Percentiles rank a stretch among this genome's conserved stretches.
Evolutionary conservation across 306 rosid species (phyloP).

Genomic region (Ceratonia siliqua): DNA sequence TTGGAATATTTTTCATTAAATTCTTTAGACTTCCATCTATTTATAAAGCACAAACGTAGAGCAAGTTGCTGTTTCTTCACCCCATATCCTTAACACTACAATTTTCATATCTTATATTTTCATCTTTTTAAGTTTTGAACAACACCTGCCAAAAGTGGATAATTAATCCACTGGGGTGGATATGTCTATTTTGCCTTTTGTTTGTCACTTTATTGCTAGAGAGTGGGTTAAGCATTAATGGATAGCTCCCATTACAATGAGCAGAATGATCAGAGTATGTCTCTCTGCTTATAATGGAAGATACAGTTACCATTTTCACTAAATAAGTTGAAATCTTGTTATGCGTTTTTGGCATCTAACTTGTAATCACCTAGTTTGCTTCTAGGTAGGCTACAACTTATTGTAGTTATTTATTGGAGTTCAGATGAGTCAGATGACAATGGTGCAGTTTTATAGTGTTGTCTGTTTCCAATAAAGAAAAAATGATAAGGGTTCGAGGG

Average conservation of each 20-base stretch:
- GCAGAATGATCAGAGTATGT: neutral
- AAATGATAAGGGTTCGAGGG: neutral
- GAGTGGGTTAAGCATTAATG: neutral
- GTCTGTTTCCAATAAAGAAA: neutral
- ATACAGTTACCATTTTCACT: neutral
- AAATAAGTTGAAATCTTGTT: neutral
- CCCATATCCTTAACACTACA: no score
- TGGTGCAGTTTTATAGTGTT: neutral
- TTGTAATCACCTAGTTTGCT: no score
- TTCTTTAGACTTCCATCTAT: no score
- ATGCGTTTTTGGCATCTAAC: no score
- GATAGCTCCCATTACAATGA: neutral
- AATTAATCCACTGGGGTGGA: neutral
- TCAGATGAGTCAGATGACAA: no score
- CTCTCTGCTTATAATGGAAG: neutral
- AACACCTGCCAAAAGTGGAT: neutral
- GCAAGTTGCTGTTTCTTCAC: no score
- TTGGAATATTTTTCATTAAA: no score
- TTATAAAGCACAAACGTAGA: no score
- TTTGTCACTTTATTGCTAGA: neutral
- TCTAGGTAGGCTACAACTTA: no score
- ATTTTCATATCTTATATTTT: no score
- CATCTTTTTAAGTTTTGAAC: no score
- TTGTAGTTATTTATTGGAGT: neutral
- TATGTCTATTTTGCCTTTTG: neutral